phyloP scores from a whole-genome alignment of 768 basidiomycete genomes.

The Leccinum incarnatum region DNA sequence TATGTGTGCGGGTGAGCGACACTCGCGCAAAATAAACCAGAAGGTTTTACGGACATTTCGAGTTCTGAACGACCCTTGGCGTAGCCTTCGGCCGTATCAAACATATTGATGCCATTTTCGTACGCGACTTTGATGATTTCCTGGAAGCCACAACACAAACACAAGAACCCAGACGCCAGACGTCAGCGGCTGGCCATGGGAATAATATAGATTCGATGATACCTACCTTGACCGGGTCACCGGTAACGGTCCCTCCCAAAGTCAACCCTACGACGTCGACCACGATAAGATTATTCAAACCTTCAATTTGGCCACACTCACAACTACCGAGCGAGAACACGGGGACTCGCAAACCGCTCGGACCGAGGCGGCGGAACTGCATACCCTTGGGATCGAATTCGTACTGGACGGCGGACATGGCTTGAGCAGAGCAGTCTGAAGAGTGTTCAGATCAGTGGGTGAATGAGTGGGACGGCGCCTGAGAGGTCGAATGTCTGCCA shows the following conservation, averaged over 20 bases:
- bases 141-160: slow-evolving; percentile 17
- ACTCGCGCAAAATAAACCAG: not conserved
- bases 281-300: not conserved
- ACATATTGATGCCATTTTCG: slow-evolving; percentile 51
- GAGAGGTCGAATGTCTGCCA: not conserved
- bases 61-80: slow-evolving; percentile 47
- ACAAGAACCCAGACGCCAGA: not conserved
- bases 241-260: slow-evolving; percentile 44
- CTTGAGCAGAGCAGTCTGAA: not conserved
- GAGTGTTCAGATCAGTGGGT: not conserved
- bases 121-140: slow-evolving; percentile 56
- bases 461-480: not conserved
- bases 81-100: slow-evolving; percentile 48
- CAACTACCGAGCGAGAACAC: slow-evolving; percentile 53
- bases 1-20: slow-evolving; percentile 9
- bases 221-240: slow-evolving; percentile 50
- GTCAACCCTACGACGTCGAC: slow-evolving; percentile 38
- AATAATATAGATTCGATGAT: not conserved
- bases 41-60: slow-evolving; percentile 44
- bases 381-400: slow-evolving; percentile 40
- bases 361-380: slow-evolving; percentile 43
- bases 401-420: slow-evolving; percentile 27
- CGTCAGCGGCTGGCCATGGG: not conserved
- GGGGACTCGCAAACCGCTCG: slow-evolving; percentile 48
- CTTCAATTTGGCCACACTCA: slow-evolving; percentile 17